phyloP scores from a whole-genome alignment of 495 filamentous ascomycete species.

The Podospora didyma region DNA sequence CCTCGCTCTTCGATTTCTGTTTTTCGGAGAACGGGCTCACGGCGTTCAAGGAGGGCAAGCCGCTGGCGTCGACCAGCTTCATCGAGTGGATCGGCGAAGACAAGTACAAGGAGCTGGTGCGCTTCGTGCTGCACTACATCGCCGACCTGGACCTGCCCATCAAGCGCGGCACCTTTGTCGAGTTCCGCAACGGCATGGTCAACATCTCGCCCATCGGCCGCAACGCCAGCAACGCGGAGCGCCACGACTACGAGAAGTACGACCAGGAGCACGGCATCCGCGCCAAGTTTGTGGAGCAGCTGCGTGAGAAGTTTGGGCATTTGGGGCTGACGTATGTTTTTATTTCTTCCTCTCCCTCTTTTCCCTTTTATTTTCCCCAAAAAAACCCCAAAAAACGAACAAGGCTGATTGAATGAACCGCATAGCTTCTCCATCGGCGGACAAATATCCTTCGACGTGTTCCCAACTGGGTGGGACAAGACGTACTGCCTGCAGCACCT shows the following conservation, averaged over 20 bases:
- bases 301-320: conserved; percentile 79
- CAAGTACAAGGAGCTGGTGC: conserved; percentile 82
- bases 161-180: conserved; percentile 94
- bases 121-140: conserved; percentile 83
- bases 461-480: conserved; percentile 97
- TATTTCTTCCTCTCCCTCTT: background rate
- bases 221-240: conserved; percentile 77
- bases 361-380: conserved; percentile 7
- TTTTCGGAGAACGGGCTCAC: conserved; percentile 95
- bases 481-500: conserved; percentile 92
- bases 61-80: conserved; percentile 72
- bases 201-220: conserved; percentile 91
- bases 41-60: conserved; percentile 74
- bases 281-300: conserved; percentile 61
- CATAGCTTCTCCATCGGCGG: conserved; percentile 84
- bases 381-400: background rate
- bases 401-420: no score
- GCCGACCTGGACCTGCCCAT: conserved; percentile 81
- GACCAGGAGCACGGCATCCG: conserved; percentile 74
- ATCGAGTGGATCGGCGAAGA: conserved; percentile 91
- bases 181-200: conserved; percentile 97
- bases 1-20: conserved; percentile 87
- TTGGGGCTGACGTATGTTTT: conserved; percentile 74
- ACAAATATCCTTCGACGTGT: conserved; percentile 97
- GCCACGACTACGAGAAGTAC: conserved; percentile 72